These are phyloP conservation scores for Cucurbita moschata DNA, from an alignment of 306 rosid genomes.

Conservation along the genomic window DNA sequence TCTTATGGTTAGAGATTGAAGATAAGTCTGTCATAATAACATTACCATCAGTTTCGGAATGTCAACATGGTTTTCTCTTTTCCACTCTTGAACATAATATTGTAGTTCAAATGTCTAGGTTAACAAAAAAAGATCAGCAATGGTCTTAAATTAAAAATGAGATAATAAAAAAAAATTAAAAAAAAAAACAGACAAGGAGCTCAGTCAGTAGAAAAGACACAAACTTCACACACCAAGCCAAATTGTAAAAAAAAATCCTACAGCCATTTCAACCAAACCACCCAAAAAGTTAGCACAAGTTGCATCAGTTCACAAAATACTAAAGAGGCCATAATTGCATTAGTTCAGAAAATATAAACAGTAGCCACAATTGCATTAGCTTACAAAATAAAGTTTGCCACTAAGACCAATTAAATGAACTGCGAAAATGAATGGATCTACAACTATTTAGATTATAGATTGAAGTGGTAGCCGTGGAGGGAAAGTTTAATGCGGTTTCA, in stretches of 20 bases:
- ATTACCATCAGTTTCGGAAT: conserved; percentile 5
- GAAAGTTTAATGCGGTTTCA: too few relatives aligned
- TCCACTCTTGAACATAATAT: neutral
- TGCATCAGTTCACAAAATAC: neutral
- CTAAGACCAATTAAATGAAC: neutral
- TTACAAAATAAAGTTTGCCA: neutral
- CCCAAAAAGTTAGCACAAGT: neutral
- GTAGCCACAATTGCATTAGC: neutral
- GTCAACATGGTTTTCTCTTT: neutral
- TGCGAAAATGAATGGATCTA: too few relatives aligned
- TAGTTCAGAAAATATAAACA: neutral
- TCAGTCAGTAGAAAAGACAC: neutral
- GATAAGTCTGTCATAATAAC: conserved; percentile 67
- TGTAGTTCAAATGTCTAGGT: neutral
- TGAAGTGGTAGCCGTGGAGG: too few relatives aligned
- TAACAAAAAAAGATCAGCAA: neutral
- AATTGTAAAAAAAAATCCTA: neutral
- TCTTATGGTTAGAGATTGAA: conserved; percentile 91
- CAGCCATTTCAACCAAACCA: neutral
- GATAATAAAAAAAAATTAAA: neutral
- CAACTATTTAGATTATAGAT: too few relatives aligned
- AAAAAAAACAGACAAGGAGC: neutral
- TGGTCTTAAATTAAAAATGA: neutral
- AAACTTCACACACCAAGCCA: neutral
- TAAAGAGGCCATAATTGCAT: neutral